A percentile compares a stretch with the other conserved stretches of the same genome.
phyloP scores from a whole-genome alignment of 352 stramenopile genomes.

The Phytophthora multivora region DNA sequence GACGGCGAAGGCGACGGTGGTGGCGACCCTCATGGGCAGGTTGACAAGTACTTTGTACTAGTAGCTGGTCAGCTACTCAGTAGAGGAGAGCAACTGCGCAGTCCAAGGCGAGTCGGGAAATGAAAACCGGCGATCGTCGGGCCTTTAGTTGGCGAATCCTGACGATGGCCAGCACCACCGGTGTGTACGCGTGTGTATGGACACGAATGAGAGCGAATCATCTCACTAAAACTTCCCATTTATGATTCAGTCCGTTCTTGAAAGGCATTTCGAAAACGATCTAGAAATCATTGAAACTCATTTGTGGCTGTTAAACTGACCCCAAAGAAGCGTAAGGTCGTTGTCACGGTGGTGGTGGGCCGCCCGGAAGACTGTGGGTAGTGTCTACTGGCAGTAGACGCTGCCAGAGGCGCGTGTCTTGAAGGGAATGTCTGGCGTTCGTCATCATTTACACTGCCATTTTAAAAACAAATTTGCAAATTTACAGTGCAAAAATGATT shows the following conservation, averaged over 20 bases:
- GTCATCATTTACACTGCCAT: not conserved
- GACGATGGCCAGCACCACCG: not conserved
- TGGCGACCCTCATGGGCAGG: slow-evolving; percentile 20
- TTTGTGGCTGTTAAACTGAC: too few species aligned
- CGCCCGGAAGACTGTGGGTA: too few species aligned
- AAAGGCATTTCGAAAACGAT: too few species aligned
- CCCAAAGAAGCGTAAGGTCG: too few species aligned
- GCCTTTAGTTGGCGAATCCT: not conserved
- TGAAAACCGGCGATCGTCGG: not conserved
- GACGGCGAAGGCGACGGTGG: slow-evolving; percentile 10
- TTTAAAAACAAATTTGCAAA: too few species aligned
- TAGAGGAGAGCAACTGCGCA: slow-evolving; percentile 2
- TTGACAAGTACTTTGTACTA: slow-evolving; percentile 7
- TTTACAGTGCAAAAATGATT: too few species aligned
- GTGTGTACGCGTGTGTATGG: not conserved
- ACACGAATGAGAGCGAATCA: not conserved
- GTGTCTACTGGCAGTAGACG: too few species aligned
- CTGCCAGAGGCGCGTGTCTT: not conserved
- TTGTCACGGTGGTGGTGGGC: too few species aligned
- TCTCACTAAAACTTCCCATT: too few species aligned
- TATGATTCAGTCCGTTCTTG: too few species aligned
- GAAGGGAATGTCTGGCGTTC: not conserved
- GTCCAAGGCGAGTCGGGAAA: slow-evolving; percentile 13
- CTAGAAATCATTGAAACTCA: too few species aligned
- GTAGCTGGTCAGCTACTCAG: slow-evolving; percentile 9